These are phyloP conservation scores for Fusarium lyarnte DNA, from an alignment of 2,329 filamentous ascomycete genomes.

Conservation along the genomic window DNA sequence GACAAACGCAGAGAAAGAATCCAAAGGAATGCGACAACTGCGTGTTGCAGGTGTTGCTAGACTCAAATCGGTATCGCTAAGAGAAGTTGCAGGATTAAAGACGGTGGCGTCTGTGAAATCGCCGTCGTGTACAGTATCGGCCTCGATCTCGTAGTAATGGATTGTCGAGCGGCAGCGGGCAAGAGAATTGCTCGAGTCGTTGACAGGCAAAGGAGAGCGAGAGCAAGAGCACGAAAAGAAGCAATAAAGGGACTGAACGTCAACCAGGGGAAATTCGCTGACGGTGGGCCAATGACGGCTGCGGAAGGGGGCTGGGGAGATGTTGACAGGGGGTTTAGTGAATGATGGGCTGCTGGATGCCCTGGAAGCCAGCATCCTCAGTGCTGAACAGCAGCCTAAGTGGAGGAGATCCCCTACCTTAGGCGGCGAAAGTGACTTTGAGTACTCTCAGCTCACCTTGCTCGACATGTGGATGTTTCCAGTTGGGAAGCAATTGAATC, in stretches of 20 bases:
- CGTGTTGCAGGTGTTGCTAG: slow-evolving; percentile 16
- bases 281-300: slow-evolving; percentile 32
- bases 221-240: slow-evolving; percentile 25
- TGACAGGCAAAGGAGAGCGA: slow-evolving; percentile 34
- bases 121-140: neutral
- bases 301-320: slow-evolving; percentile 13
- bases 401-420: neutral
- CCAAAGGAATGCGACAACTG: slow-evolving; percentile 32
- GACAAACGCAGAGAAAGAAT: slow-evolving; percentile 16
- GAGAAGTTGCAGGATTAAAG: neutral
- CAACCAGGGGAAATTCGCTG: slow-evolving; percentile 29
- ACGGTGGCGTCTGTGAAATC: neutral
- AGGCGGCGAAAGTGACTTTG: neutral
- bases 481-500: neutral
- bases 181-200: slow-evolving; percentile 38
- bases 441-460: slow-evolving; percentile 18
- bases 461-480: neutral
- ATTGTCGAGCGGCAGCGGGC: slow-evolving; percentile 27
- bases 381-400: slow-evolving; percentile 3
- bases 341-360: slow-evolving; percentile 26
- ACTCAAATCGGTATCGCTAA: slow-evolving; percentile 11
- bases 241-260: slow-evolving; percentile 25
- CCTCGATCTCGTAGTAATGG: slow-evolving; percentile 6
- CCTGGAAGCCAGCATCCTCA: slow-evolving; percentile 39
- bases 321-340: slow-evolving; percentile 23